Evolutionary conservation across 306 rosid genomes (phyloP).

Genomic region (Benincasa hispida): DNA sequence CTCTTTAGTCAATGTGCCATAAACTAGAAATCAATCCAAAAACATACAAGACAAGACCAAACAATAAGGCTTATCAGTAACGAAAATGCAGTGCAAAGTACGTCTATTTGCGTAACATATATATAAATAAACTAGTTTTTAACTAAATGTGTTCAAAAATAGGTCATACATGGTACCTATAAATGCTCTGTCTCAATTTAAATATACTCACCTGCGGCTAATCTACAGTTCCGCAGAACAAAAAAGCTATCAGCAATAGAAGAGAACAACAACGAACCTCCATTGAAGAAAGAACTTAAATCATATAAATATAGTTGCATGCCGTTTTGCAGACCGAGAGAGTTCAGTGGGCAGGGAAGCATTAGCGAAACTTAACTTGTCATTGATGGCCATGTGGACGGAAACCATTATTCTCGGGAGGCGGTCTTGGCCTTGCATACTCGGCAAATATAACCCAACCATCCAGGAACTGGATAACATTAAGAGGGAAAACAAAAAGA

Average conservation of each 20-base stretch:
- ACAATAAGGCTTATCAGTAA: neutral
- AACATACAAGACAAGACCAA: neutral
- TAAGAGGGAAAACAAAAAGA: neutral
- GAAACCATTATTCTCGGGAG: constrained; percentile 20
- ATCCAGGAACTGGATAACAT: constrained; percentile 59
- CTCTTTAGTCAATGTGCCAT: neutral
- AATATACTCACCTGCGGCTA: neutral
- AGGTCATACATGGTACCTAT: neutral
- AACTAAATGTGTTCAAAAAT: neutral
- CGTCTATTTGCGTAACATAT: neutral
- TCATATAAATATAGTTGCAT: neutral
- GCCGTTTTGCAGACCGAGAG: neutral
- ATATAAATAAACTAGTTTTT: neutral
- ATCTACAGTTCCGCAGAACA: neutral
- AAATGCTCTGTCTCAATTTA: neutral
- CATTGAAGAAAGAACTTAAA: neutral
- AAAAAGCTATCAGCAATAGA: neutral
- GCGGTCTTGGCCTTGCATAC: constrained; percentile 80
- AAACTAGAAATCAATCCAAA: neutral
- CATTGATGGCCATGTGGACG: constrained; percentile 26
- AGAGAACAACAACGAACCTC: neutral
- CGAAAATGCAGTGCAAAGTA: neutral
- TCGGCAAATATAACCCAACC: constrained; percentile 99
- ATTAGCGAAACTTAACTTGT: neutral
- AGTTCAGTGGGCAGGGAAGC: constrained; percentile 9